Base-by-base conservation (phyloP, 495 filamentous ascomycete species). In the Penicillium maclennaniae region DNA sequence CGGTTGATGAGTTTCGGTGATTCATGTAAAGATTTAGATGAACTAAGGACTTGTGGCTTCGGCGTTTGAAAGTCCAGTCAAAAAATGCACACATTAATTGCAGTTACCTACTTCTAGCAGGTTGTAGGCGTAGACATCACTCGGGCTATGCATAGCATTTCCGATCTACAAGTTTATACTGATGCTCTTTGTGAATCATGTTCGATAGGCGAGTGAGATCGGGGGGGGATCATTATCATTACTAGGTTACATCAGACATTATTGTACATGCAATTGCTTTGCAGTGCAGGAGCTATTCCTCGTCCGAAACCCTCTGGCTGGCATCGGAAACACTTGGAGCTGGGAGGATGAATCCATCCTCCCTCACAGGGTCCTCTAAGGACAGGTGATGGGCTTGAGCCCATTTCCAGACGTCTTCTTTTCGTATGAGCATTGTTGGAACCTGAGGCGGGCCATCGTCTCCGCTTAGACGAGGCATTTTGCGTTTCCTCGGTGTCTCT, bases 331-430 rank as follows among this genome's bases (percentile, higher is more conserved):
- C 48, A 15, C 53, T 51, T 21, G 67, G 62, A 62, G 60, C 72
- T 45, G 63, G 63, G 25, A 67, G 69, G 38, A 76, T 46, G 34
- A 80, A 81, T 2, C 75, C 77, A 19, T 77, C 72, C 40, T 73
- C 76, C 51, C 64, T 69, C 4, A 80, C 69, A 7, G 77, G 78
- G 42, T 79, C 75, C n/a, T 64, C 63, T 28, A 79, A 49, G 47
- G 73, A 63, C 25, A 75, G 55, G 45, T 69, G 65, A 43, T 70
- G 71, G 17, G 53, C 45, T 7, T 67, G 58, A 7, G 76, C 67
- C 74, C 74, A 80, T 53, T 78, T 74, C 46, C 72, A 67, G 9
- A 80, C 68, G 39, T 68, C 74, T 7, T 73, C 71, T 56, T 74
- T 78, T 28, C 66, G 69, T 23, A 80, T 66, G 26, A 70, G 50